Evolutionary conservation across 2,329 filamentous ascomycete genomes (phyloP).

Genomic region (Amesomyces nigricolor): DNA sequence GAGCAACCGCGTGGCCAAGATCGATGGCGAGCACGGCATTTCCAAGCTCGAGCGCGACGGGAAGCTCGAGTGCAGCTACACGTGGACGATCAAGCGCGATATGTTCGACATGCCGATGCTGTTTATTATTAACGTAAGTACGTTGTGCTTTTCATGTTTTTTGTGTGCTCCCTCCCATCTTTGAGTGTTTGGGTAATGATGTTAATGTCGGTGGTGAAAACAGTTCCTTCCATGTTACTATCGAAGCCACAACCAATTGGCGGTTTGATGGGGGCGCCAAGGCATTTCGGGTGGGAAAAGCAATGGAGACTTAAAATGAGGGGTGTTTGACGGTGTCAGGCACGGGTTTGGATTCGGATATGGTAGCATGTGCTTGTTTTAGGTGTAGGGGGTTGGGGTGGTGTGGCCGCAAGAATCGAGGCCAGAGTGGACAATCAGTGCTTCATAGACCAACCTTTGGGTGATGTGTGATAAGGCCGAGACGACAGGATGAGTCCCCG

Average conservation of each 20-base stretch:
- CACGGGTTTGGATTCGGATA: constrained; percentile 9
- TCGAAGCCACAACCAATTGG: constrained; percentile 52
- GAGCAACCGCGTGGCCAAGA: constrained; percentile 55
- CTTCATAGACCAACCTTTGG: no score
- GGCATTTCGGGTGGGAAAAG: constrained; percentile 8
- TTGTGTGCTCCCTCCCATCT: neutral
- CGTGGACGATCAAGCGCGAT: constrained; percentile 94
- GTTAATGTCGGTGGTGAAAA: neutral
- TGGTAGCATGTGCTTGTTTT: neutral
- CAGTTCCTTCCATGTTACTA: constrained; percentile 58
- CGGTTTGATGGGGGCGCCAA: constrained; percentile 37
- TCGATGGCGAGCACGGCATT: constrained; percentile 72
- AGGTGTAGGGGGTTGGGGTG: neutral
- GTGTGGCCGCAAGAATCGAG: neutral
- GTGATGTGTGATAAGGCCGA: no score
- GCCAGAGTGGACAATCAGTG: neutral
- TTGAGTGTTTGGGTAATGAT: neutral
- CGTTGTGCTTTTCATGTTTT: neutral
- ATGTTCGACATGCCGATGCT: constrained; percentile 98
- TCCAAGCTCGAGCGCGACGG: constrained; percentile 78
- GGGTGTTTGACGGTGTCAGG: constrained; percentile 7
- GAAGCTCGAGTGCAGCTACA: constrained; percentile 90
- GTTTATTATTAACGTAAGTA: constrained; percentile 93
- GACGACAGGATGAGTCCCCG: no score
- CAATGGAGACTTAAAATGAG: constrained; percentile 5